Evolutionary conservation across 2,329 filamentous ascomycete genomes (phyloP), one percentile per base, ranked within the genome.

Genomic region (Fusarium torreyae): DNA sequence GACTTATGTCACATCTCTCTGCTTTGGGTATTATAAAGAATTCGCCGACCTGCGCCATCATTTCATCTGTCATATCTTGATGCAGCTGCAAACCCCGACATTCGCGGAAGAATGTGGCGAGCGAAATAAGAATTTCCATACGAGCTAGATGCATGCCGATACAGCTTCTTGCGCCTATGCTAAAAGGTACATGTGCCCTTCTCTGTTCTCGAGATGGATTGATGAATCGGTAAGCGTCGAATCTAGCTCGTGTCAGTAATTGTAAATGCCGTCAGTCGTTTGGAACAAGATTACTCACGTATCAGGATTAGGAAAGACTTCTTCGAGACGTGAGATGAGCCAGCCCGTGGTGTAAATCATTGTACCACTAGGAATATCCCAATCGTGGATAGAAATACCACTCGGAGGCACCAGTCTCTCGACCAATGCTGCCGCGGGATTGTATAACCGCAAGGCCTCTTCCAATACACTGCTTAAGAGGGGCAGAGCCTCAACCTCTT

Each of bases 341-440:
- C 60, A 63, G 13, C 60, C 58, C 0, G 60, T 48, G 1, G 60
- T 63, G 6, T 63, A 63, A 20, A 63, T 24, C 49, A 63, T 63
- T 3, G 31, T 57, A 1, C 36, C 42, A 1, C 58, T 20, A 1
- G 60, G 60, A 5, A 63, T n/a, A 13, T 63, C 9, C 42, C 49
- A 63, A 2, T 14, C 40, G 1, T 63, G 36, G 5, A 63, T 20
- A 1, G 24, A 48, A 4, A 63, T 43, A 3, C 49, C 58, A 14
- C 5, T 24, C 0, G 36, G 36, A 13, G 60, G 60, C 2, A 63
- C 33, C 0, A 63, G 7, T 3, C 60, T 48, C 10, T 56, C 42
- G 0, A 43, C 60, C 0, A 63, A 36, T 15, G 60, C 49, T 9
- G 10, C 60, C 0, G 60, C 58, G 6, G 49, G 60, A 3, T 63